Conservation (phyloP, 169 alveolate genomes). For the Theileria annulata region DNA sequence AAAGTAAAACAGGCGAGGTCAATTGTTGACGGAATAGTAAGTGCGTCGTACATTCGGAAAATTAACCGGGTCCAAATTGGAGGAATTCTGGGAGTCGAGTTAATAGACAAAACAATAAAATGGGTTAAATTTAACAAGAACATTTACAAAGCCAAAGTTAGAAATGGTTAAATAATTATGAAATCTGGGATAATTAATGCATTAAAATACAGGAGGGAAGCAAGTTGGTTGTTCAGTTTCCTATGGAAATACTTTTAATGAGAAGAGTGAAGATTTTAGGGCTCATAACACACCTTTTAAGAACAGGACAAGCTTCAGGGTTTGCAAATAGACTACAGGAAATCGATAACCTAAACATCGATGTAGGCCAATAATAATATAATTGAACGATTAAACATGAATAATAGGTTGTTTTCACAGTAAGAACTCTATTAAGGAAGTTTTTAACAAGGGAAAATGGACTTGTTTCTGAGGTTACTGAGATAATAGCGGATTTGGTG, state of each 20-base stretch:
- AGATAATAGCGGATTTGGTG: slow-evolving; percentile 1
- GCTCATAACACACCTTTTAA: slow-evolving; percentile 6
- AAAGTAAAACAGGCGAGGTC: slow-evolving; percentile 19
- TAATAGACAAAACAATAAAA: slow-evolving; percentile 6
- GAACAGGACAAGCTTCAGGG: slow-evolving; percentile 7
- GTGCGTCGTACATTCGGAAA: slow-evolving; percentile 16
- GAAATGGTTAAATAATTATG: neutral
- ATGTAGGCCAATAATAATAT: neutral
- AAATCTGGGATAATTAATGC: neutral
- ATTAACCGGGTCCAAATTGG: slow-evolving; percentile 18
- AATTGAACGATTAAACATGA: neutral
- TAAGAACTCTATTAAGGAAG: slow-evolving; percentile 1
- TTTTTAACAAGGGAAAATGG: slow-evolving; percentile 8
- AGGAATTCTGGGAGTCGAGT: slow-evolving; percentile 15
- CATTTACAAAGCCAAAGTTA: slow-evolving; percentile 7
- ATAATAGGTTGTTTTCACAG: neutral
- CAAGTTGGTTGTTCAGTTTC: slow-evolving; percentile 2
- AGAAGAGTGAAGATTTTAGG: slow-evolving; percentile 13
- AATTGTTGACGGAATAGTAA: slow-evolving; percentile 19
- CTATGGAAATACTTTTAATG: neutral
- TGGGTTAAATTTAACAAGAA: slow-evolving; percentile 19
- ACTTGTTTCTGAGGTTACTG: slow-evolving; percentile 3
- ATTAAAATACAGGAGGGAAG: slow-evolving; percentile 11
- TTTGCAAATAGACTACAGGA: slow-evolving; percentile 8
- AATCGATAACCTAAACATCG: slow-evolving; percentile 9